Evolutionary conservation across 108 stramenopile species (phyloP), one percentile per base, ranked within the genome.

Genomic region (Stephanodiscus triporus): DNA sequence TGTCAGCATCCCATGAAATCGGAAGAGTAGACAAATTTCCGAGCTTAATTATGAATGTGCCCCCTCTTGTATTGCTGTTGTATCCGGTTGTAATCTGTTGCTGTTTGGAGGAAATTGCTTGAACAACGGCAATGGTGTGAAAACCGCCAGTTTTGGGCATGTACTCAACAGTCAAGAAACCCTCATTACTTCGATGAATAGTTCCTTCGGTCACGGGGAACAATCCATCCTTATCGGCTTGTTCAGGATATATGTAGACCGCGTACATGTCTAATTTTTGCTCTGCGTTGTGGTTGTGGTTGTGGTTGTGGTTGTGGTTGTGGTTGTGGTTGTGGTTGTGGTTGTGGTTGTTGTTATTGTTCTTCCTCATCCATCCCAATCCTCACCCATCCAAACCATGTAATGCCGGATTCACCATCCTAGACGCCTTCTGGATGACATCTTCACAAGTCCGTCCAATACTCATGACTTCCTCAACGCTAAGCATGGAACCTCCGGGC

Each of bases 401-500:
- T 53, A 96, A 85, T 19, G 86, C 85, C 14, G 98, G 98, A 63
- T 97, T 93, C 9, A 99, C 98, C 99, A 99, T 99, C 63, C 99
- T 89, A 60, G 97, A 94, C 17, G 99, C 99, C 85, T 99, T 99
- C 73, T 99, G 99, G 49, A 99, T 97, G 17, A 91, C 91, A 85
- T 99, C 99, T 75, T 99, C 99, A 63, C 99, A 98, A 9, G 94
- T 84, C 1, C 98, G 85, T 19, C 98, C 99, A 67, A 99, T 99
- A 23, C 95, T 77, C 99, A 99, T 99, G 30, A 99, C 99, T 78
- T 99, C 99, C 11, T 98, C 99, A 58, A 99, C 99, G 82, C 92
- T 94, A 23, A 94, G 87, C 99, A 99, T 99, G 57, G 95, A 90
- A 42, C 93, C 94, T 68, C 99, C 99, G 19, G 99, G 78, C 66